Evolutionary conservation across 2,329 filamentous ascomycete genomes (phyloP).

Genomic region (Stagonosporopsis cucurbitacearum): DNA sequence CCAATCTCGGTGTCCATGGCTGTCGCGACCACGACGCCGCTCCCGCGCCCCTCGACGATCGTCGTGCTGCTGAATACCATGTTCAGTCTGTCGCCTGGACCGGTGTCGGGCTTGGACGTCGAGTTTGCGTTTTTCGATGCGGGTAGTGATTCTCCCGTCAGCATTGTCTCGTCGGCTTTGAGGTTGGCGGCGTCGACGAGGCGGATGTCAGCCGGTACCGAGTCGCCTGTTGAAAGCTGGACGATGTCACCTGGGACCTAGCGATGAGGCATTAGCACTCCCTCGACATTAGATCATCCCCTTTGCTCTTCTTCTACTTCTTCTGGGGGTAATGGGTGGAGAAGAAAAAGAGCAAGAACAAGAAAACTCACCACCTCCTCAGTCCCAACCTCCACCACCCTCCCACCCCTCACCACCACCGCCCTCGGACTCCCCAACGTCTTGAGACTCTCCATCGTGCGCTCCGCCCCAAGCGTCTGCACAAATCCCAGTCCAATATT

Average conservation of each 20-base stretch:
- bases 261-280: background rate
- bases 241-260: constrained; percentile 71
- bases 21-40: constrained; percentile 69
- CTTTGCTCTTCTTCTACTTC: too few relatives aligned
- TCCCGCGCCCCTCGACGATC: constrained; percentile 71
- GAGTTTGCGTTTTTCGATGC: constrained; percentile 67
- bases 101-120: constrained; percentile 60
- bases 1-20: constrained; percentile 77
- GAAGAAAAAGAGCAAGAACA: too few relatives aligned
- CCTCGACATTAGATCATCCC: too few relatives aligned
- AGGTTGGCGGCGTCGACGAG: constrained; percentile 71
- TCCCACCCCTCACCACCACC: constrained; percentile 42
- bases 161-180: background rate
- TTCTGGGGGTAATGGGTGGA: too few relatives aligned
- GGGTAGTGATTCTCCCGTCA: background rate
- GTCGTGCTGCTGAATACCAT: constrained; percentile 73
- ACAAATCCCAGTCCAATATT: constrained; percentile 54
- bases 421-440: constrained; percentile 55
- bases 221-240: constrained; percentile 66
- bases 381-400: constrained; percentile 58
- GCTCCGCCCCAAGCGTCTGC: constrained; percentile 53
- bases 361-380: constrained; percentile 36
- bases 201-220: constrained; percentile 71
- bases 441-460: constrained; percentile 55
- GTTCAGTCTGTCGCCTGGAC: constrained; percentile 71